Base-by-base conservation (phyloP, 1,284 basidiomycete species). In the Moniliella sp. region DNA sequence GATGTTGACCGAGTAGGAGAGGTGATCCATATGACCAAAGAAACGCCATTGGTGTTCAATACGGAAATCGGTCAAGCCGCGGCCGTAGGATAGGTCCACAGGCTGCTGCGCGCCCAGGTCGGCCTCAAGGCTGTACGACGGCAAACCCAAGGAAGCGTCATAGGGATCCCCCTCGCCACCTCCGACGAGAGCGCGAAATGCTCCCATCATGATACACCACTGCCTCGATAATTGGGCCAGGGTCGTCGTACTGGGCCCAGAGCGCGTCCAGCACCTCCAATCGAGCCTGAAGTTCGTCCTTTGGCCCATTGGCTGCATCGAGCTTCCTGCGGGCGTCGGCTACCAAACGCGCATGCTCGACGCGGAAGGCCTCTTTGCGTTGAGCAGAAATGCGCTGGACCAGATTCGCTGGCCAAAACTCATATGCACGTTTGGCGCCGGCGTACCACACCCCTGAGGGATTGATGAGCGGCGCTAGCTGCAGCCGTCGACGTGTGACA, bases 371-470 rank as follows among this genome's bases (percentile, higher is more conserved):
- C 16, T 40, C 40, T 28, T 47, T 42, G 18, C 60, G 44, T 36
- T 61, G 53, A 13, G 38, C 43, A 16, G 48, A 47, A n/a, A 58
- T 41, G 13, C 60, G 46, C 18, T 27, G 35, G 18, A 57, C 47
- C n/a, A 62, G 50, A 39, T 55, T 51, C 10, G 36, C 37, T 0
- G 60, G 60, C 51, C 56, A 62, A 21, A 62, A 44, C 15, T 58
- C 56, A 37, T 57, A 61, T 2, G 60, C 60, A 10, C 38, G 40
- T 39, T 58, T 57, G 37, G 50, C 48, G 17, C 58, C 59, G 11
- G 51, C 45, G 36, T 50, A 51, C 59, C 59, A 61, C 32, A 49
- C 43, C 12, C 47, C 45, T 1, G 43, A 40, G 1, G 59, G 59
- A 31, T 61, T 61, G 25, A 34, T 36, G n/a, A n/a, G n/a, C n/a